Percentiles rank a stretch among this genome's conserved stretches.
Conservation (phyloP, 306 rosid genomes). For the Vicia faba region DNA sequence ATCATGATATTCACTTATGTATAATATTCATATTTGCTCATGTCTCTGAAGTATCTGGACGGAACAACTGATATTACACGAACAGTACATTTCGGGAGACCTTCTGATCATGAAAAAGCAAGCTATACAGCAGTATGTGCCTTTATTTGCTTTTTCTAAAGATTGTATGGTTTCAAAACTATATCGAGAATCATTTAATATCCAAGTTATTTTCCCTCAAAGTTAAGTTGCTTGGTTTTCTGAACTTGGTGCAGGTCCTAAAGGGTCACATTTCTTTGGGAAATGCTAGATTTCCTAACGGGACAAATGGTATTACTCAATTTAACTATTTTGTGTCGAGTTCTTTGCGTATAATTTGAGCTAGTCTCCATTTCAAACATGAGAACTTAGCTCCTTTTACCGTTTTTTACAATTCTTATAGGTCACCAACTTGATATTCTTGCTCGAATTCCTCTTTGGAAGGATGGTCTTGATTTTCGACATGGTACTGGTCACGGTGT, state of each 20-base stretch:
- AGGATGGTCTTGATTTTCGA: conserved; percentile 93
- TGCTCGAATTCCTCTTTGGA: conserved; percentile 96
- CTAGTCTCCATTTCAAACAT: conserved; percentile 13
- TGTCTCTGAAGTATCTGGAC: conserved; percentile 76
- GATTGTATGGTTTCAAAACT: conserved; percentile 16
- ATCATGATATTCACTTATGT: conserved; percentile 21
- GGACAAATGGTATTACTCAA: conserved; percentile 71
- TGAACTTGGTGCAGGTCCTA: conserved; percentile 68
- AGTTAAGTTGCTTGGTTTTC: conserved; percentile 35
- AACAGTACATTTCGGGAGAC: conserved; percentile 95
- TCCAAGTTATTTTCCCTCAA: conserved; percentile 12
- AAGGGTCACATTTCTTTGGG: conserved; percentile 95
- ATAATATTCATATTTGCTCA: conserved; percentile 39
- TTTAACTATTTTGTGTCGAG: conserved; percentile 22
- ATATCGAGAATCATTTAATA: conserved; percentile 16
- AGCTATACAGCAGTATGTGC: conserved; percentile 89
- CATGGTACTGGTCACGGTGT: conserved; percentile 99
- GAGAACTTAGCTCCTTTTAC: conserved; percentile 10
- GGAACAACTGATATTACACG: conserved; percentile 98
- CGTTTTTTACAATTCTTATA: conserved; percentile 32
- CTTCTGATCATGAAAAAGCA: conserved; percentile 82
- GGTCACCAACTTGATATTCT: conserved; percentile 89
- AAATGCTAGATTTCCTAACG: conserved; percentile 92
- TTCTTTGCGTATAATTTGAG: conserved; percentile 23
- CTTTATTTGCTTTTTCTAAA: conserved; percentile 26